These are phyloP conservation scores for Ascochyta pisi DNA, from an alignment of 2,329 filamentous ascomycete genomes.

Conservation along the genomic window DNA sequence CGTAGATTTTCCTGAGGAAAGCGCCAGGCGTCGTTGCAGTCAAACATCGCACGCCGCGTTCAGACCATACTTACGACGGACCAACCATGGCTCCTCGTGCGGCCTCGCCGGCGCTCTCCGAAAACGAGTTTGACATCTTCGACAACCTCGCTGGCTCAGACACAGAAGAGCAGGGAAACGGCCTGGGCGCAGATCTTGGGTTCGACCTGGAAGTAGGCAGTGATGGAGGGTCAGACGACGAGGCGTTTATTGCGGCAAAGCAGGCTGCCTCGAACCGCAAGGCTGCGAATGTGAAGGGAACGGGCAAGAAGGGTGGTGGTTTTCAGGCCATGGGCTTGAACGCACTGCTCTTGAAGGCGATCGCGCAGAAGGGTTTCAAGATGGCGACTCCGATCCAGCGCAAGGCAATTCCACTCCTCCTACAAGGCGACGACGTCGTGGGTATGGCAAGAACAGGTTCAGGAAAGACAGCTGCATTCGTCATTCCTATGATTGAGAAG, in stretches of 20 bases:
- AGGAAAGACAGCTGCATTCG: conserved; percentile 97
- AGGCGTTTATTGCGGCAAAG: conserved; percentile 86
- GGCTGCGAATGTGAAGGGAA: conserved; percentile 76
- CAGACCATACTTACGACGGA: conserved; percentile 2
- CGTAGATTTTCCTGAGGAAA: neutral
- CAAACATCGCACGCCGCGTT: conserved; percentile 20
- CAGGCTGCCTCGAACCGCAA: conserved; percentile 91
- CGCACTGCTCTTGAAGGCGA: conserved; percentile 83
- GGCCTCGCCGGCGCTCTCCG: conserved; percentile 82
- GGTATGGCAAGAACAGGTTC: conserved; percentile 99
- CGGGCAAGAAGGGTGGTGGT: conserved; percentile 92
- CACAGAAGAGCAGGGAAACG: conserved; percentile 53
- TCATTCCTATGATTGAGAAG: conserved; percentile 97
- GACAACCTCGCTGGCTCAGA: conserved; percentile 74
- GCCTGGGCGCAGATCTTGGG: conserved; percentile 44
- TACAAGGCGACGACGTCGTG: conserved; percentile 93
- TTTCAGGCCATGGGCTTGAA: conserved; percentile 96
- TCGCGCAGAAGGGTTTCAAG: conserved; percentile 90
- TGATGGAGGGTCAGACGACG: conserved; percentile 71
- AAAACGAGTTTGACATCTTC: conserved; percentile 91
- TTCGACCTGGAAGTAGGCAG: conserved; percentile 53
- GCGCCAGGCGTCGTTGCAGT: conserved; percentile 11
- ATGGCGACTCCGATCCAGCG: conserved; percentile 97
- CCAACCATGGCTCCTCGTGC: conserved; percentile 73
- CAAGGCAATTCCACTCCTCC: conserved; percentile 90